Base-by-base conservation (phyloP, 768 basidiomycete species). In the Tylopilus rubrobrunneus region DNA sequence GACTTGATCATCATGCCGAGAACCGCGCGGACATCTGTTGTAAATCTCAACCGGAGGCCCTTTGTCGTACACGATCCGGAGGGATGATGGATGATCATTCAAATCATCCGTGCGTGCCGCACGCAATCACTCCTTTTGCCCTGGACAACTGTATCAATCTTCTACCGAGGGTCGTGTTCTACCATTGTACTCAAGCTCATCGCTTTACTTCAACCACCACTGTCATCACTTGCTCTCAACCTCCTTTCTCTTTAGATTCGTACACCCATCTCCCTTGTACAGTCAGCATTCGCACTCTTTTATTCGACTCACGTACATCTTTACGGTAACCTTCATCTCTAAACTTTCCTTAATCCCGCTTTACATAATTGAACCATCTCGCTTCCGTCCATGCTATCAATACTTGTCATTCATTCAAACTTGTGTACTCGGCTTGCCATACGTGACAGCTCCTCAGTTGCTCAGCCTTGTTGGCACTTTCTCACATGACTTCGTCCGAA, bases 11-110 rank as follows among this genome's bases (percentile, higher is more conserved):
- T 33, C 19, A 34, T 3, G 12, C 17, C n/a, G 25, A 36, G 27
- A 33, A 41, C 37, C 6, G 17, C 19, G 17, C 47, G 14, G 31
- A 10, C 15, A 34, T 27, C 27, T 49, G 51, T n/a, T 23, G 40
- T 21, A 40, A 41, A 41, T 37, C 48, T 17, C 45, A 60, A 15
- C 55, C 62, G 2, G 28, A 19, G 31, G 39, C 78, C 80, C 61
- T 75, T 83, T 57, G 70, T 78, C 37, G 59, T 79, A 37, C 78
- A 74, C 55, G 75, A 72, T 53, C 46, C 69, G 52, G 51, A 44
- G 62, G 48, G 60, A 34, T 11, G 48, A 31, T 19, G 52, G 52
- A 23, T 70, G 55, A 61, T 31, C 47, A 25, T 5, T 25, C 25
- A 25, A 25, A 8, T 52, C 41, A 33, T 17, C 27, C 12, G 12